phyloP scores from a whole-genome alignment of 78 protist genomes.

The Isochrysis galbana region DNA sequence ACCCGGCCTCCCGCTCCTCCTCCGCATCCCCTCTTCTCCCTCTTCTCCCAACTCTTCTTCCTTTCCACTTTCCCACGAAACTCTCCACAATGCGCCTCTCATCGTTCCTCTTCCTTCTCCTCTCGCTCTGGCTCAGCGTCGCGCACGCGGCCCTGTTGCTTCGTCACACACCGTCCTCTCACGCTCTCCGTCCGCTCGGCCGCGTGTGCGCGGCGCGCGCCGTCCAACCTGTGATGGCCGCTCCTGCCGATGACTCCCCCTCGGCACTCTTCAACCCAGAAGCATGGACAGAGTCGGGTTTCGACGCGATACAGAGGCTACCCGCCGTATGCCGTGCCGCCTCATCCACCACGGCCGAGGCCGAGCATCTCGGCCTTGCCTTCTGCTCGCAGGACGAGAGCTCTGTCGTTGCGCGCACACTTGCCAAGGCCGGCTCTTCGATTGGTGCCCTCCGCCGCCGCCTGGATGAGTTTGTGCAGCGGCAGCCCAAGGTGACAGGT shows the following conservation, averaged over 20 bases:
- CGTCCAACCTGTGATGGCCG: too few relatives aligned
- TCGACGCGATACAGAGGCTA: not conserved
- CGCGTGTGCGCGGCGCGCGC: too few relatives aligned
- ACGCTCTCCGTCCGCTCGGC: too few relatives aligned
- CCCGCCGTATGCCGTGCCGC: not conserved
- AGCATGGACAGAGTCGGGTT: not conserved
- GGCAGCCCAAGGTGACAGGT: conserved; percentile 1
- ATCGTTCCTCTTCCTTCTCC: too few relatives aligned
- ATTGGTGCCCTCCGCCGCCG: not conserved
- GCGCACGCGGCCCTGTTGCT: too few relatives aligned
- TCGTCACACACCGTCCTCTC: too few relatives aligned
- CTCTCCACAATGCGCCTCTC: too few relatives aligned
- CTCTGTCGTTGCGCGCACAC: not conserved
- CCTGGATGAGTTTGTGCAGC: not conserved
- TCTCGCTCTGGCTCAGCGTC: too few relatives aligned
- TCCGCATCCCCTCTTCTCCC: too few relatives aligned
- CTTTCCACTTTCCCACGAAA: too few relatives aligned
- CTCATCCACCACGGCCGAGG: not conserved
- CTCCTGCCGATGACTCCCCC: not conserved
- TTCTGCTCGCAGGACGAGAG: not conserved
- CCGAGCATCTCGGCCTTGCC: conserved; percentile 7
- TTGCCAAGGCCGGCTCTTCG: not conserved
- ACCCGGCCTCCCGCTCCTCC: too few relatives aligned
- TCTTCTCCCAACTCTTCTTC: too few relatives aligned
- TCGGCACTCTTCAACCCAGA: not conserved